Evolutionary conservation across 192 early-diverging fungal species (phyloP).

Genomic region (Dissophora ornata): DNA sequence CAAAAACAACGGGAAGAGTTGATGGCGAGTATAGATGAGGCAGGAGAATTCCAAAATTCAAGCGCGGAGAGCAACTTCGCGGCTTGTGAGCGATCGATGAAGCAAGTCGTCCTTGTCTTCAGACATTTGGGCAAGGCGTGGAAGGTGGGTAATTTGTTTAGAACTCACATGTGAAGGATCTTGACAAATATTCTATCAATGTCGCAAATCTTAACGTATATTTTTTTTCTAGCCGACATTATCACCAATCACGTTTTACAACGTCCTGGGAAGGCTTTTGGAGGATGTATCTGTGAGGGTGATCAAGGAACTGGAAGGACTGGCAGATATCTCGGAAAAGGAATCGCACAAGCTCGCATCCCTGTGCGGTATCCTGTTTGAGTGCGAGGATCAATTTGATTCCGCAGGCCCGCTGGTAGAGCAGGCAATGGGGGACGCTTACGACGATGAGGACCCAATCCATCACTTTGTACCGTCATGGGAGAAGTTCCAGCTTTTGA

Average conservation of each 20-base stretch:
- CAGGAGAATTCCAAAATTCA: slow-evolving; percentile 45
- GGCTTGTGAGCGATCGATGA: slow-evolving; percentile 61
- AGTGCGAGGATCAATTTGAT: slow-evolving; percentile 55
- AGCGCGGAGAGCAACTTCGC: slow-evolving; percentile 60
- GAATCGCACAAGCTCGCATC: slow-evolving; percentile 55
- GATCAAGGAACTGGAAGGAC: slow-evolving; percentile 49
- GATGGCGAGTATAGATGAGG: slow-evolving; percentile 55
- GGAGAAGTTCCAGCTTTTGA: slow-evolving; percentile 63
- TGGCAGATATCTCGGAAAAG: slow-evolving; percentile 54
- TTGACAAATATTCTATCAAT: background rate
- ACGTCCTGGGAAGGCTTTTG: slow-evolving; percentile 36
- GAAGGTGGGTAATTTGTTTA: slow-evolving; percentile 60
- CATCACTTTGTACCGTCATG: slow-evolving; percentile 54
- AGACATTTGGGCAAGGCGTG: slow-evolving; percentile 62
- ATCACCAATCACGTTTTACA: slow-evolving; percentile 45
- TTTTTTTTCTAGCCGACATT: slow-evolving; percentile 20
- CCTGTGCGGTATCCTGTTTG: slow-evolving; percentile 48
- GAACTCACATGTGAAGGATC: background rate
- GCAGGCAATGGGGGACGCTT: slow-evolving; percentile 12
- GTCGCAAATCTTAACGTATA: too few species aligned
- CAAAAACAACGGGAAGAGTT: slow-evolving; percentile 65
- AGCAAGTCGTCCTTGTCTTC: slow-evolving; percentile 61
- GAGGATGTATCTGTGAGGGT: slow-evolving; percentile 35
- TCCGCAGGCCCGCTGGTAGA: slow-evolving; percentile 35
- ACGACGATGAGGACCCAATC: slow-evolving; percentile 43